These are phyloP conservation scores for Venturia nashicola DNA, from an alignment of 2,329 filamentous ascomycete genomes.

Conservation along the genomic window DNA sequence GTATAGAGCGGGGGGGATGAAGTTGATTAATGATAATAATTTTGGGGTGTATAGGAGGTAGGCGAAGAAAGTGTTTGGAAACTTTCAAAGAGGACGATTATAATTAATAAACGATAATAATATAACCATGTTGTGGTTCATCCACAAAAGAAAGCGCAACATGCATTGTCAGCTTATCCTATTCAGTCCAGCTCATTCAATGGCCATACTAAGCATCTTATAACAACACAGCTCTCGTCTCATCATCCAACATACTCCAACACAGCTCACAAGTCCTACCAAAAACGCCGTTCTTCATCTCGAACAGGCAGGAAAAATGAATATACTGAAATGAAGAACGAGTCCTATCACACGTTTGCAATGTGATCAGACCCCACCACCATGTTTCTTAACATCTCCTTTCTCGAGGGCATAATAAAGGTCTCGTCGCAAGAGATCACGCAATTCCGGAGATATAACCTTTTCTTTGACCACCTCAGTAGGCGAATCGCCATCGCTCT, in stretches of 20 bases:
- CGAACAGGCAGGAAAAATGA: neutral
- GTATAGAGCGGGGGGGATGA: constrained; percentile 31
- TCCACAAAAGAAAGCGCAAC: too few relatives aligned
- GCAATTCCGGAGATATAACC: constrained; percentile 50
- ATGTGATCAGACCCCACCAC: constrained; percentile 22
- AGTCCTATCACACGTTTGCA: too few relatives aligned
- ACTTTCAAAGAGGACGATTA: too few relatives aligned
- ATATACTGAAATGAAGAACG: neutral
- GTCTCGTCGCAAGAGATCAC: constrained; percentile 48
- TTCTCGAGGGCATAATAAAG: constrained; percentile 39
- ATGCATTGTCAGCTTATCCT: neutral
- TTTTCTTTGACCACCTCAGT: constrained; percentile 21
- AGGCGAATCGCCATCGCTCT: constrained; percentile 10
- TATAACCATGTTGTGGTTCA: too few relatives aligned
- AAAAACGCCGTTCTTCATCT: neutral
- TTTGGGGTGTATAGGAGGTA: constrained; percentile 8
- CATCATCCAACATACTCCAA: neutral
- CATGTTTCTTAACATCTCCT: constrained; percentile 32
- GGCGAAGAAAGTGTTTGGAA: neutral
- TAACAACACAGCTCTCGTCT: neutral
- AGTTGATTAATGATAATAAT: constrained; percentile 24
- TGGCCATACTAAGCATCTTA: neutral
- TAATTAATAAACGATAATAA: neutral
- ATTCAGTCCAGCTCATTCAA: neutral
- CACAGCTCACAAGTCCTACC: neutral